phyloP scores from a whole-genome alignment of 202 grass and related monocot species.

The Tripidium arundinaceum region DNA sequence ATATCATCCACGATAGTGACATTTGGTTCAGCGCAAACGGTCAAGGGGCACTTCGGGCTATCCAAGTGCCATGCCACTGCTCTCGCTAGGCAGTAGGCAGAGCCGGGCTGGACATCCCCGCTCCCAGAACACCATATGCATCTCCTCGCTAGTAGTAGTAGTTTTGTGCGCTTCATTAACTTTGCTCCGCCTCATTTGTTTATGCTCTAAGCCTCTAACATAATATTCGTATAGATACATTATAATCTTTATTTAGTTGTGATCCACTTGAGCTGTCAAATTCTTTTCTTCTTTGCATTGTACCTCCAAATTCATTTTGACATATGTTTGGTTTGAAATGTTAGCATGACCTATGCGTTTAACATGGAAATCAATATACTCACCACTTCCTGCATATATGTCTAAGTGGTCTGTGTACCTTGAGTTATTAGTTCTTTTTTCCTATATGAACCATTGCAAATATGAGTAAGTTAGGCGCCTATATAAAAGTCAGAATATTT shows the following conservation, averaged over 20 bases:
- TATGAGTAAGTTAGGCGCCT: too few relatives aligned
- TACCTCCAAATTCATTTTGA: too few relatives aligned
- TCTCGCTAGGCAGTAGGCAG: neutral
- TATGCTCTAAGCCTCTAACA: neutral
- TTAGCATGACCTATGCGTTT: too few relatives aligned
- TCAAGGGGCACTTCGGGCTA: neutral
- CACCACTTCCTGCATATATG: too few relatives aligned
- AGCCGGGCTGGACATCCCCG: neutral
- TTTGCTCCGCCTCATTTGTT: neutral
- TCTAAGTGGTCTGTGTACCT: too few relatives aligned
- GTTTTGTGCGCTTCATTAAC: neutral
- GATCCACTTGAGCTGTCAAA: too few relatives aligned
- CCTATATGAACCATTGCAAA: too few relatives aligned
- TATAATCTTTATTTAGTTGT: neutral
- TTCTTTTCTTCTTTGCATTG: too few relatives aligned
- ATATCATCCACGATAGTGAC: neutral
- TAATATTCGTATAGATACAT: neutral
- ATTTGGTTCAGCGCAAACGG: neutral
- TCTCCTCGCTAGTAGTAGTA: neutral
- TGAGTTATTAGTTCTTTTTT: too few relatives aligned
- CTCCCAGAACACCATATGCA: neutral
- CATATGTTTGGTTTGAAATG: too few relatives aligned
- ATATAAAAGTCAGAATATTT: too few relatives aligned
- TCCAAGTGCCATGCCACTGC: neutral
- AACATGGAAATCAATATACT: too few relatives aligned